A percentile compares a stretch with the other conserved stretches of the same genome.
phyloP scores from a whole-genome alignment of 768 basidiomycete genomes.

The Galerina sulciceps region DNA sequence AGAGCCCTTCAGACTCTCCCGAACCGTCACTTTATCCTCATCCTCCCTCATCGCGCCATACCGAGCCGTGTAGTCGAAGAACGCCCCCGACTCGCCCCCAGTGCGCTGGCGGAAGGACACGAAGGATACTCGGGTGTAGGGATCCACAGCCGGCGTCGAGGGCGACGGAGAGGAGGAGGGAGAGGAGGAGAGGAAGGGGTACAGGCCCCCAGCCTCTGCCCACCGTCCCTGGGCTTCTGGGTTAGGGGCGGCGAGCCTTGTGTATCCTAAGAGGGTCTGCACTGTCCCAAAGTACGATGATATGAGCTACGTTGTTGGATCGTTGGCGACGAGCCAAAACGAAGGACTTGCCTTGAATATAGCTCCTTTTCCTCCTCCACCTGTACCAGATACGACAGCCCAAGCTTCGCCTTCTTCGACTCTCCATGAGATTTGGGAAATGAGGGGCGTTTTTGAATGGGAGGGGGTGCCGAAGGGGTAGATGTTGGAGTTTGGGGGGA shows the following conservation, averaged over 20 bases:
- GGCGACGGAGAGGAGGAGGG: conserved; percentile 24
- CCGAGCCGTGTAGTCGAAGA: conserved; percentile 92
- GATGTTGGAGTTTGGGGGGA: too few species aligned
- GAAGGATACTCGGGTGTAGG: conserved; percentile 52
- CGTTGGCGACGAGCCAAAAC: not conserved
- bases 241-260: conserved; percentile 67
- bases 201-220: conserved; percentile 58
- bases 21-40: conserved; percentile 52
- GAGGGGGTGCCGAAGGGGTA: conserved; percentile 60
- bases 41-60: conserved; percentile 90
- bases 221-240: conserved; percentile 45
- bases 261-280: conserved; percentile 72
- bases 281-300: not conserved
- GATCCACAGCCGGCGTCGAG: conserved; percentile 29
- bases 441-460: conserved; percentile 48
- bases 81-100: conserved; percentile 64
- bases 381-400: conserved; percentile 73
- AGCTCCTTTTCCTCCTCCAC: conserved; percentile 53
- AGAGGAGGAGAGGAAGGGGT: conserved; percentile 63
- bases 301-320: not conserved
- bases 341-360: conserved; percentile 62
- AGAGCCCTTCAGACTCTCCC: conserved; percentile 19
- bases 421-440: conserved; percentile 61
- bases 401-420: conserved; percentile 68
- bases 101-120: conserved; percentile 71